Evolutionary conservation across 176 grass and related monocot species (phyloP).

Genomic region (Eremochloa ophiuroides): DNA sequence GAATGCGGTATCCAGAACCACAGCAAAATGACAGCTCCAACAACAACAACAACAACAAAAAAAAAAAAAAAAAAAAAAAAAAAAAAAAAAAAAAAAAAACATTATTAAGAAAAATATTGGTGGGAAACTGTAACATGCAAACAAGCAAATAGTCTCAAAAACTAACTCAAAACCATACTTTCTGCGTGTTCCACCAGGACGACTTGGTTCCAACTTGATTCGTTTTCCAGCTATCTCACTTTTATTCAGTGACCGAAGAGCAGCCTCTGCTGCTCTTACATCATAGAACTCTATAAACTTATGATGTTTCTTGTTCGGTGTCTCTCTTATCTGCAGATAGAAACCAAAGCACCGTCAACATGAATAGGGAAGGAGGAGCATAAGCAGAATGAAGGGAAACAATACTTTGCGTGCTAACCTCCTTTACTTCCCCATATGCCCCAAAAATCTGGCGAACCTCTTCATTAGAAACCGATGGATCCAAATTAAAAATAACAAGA

Average conservation of each 20-base stretch:
- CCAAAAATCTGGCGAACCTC: slow-evolving; percentile 74
- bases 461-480: slow-evolving; percentile 86
- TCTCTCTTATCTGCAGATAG: slow-evolving; percentile 75
- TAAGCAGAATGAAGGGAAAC: neutral
- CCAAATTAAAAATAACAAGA: slow-evolving; percentile 87
- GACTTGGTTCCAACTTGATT: slow-evolving; percentile 87
- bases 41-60: no score
- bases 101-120: neutral
- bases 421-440: slow-evolving; percentile 86
- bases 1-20: neutral
- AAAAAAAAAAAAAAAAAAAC: no score
- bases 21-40: neutral
- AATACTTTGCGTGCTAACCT: slow-evolving; percentile 44
- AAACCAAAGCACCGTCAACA: slow-evolving; percentile 13
- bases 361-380: neutral
- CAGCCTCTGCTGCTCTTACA: slow-evolving; percentile 86
- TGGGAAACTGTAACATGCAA: neutral
- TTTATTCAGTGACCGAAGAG: slow-evolving; percentile 82
- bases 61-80: no score
- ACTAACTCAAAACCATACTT: slow-evolving; percentile 47
- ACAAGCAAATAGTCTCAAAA: slow-evolving; percentile 19
- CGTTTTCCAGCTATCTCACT: slow-evolving; percentile 89
- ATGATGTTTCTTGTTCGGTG: slow-evolving; percentile 83
- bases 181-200: slow-evolving; percentile 79
- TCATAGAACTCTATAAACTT: slow-evolving; percentile 98